A percentile compares a stretch with the other conserved stretches of the same genome.
phyloP scores from a whole-genome alignment of 768 basidiomycete species.

The Pisolithus marmoratus region DNA sequence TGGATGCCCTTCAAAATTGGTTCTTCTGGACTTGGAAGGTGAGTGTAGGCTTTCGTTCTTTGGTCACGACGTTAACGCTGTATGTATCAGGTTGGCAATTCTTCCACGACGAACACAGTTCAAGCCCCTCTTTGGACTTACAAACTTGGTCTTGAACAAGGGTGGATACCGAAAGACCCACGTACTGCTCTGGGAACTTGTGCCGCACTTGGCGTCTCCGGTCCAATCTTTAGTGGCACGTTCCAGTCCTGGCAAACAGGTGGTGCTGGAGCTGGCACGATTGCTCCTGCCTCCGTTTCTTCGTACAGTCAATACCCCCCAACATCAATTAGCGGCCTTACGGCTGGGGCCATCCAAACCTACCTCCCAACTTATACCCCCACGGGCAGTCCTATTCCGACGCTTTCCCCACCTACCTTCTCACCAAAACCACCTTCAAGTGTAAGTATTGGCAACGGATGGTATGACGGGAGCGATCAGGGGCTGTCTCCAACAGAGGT shows the following conservation, averaged over 20 bases:
- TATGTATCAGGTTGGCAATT: constrained; percentile 48
- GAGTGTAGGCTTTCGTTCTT: neutral
- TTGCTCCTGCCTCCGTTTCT: constrained; percentile 35
- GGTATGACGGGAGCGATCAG: constrained; percentile 51
- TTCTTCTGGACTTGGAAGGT: constrained; percentile 84
- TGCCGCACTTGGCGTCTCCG: constrained; percentile 40
- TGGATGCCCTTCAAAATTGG: constrained; percentile 65
- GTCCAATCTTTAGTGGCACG: constrained; percentile 43
- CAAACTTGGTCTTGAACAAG: constrained; percentile 61
- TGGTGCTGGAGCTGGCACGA: constrained; percentile 46
- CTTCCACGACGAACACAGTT: constrained; percentile 41
- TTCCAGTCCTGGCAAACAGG: constrained; percentile 69
- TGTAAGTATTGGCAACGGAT: constrained; percentile 46
- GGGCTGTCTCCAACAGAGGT: constrained; percentile 51
- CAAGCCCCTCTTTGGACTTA: constrained; percentile 66
- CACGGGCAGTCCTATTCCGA: constrained; percentile 46
- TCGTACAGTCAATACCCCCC: constrained; percentile 51
- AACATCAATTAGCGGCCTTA: constrained; percentile 41
- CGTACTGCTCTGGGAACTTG: constrained; percentile 63
- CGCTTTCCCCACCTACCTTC: constrained; percentile 51
- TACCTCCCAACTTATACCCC: constrained; percentile 60
- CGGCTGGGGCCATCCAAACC: constrained; percentile 27
- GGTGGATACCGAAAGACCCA: constrained; percentile 77
- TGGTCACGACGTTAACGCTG: neutral
- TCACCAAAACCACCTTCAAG: constrained; percentile 35